Base-by-base conservation (phyloP, 306 rosid species). In the Styphnolobium japonicum region DNA sequence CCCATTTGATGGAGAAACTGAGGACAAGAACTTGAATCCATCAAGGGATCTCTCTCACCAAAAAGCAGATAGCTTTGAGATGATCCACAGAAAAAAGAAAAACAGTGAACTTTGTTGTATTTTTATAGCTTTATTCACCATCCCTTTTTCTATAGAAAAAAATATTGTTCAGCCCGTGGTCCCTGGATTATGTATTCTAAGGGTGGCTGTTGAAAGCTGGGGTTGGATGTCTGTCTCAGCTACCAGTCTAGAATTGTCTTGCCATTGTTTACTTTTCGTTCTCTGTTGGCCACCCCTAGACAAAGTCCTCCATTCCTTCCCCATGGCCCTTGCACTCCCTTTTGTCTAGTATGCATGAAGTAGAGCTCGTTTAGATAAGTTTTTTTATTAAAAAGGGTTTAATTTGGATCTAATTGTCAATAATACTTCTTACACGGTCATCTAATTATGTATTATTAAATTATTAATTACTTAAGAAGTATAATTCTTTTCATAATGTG, bases 181-280 rank as follows among this genome's bases (percentile, higher is more conserved):
- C 67, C 45, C 56, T 34, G 25, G 42, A 15, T 61, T 64, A 65
- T 76, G 7, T 7, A 25, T 55, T 43, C 34, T 34, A 76, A 42
- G 25, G 16, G 71, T 70, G 78, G 27, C 18, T 53, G 53, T 65
- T 52, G 49, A 81, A 81, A 81, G 57, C 39, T 74, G 73, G 29
- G 37, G 73, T 22, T 31, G 82, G 68, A 37, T 77, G 78, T n/a
- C n/a, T n/a, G n/a, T 49, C 80, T 22, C 58, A 60, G 60, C 71
- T 73, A 86, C 83, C 92, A 88, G 92, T 86, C 88, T 83, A 84
- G 88, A 90, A 88, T 90, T 64, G 73, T 2, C 74, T 16, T 31
- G 6, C 51, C 77, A 58, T 71, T 76, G 68, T 70, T 48, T n/a
- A 56, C 76, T 75, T 84, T 85, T 36, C 22, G 43, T 19, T 22